phyloP scores from a whole-genome alignment of 2,329 filamentous ascomycete genomes.

The Blumeria graminis region DNA sequence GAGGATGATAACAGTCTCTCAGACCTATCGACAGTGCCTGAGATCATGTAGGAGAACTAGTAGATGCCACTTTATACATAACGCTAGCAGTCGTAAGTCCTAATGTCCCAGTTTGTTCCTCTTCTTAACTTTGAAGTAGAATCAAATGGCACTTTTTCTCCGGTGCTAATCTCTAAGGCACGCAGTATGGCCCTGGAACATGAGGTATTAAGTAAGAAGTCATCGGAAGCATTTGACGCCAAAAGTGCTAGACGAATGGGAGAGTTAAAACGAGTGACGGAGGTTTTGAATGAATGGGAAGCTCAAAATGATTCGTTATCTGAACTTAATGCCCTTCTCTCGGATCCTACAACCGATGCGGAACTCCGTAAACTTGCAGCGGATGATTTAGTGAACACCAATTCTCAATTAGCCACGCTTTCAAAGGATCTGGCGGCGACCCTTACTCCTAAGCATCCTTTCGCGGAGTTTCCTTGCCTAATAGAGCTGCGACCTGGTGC shows the following conservation, averaged over 20 bases:
- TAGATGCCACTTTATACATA: constrained; percentile 15
- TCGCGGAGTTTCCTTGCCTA: constrained; percentile 70
- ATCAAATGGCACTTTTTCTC: constrained; percentile 18
- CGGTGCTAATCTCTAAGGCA: constrained; percentile 34
- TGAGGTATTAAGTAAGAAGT: constrained; percentile 24
- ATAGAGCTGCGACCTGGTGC: constrained; percentile 82
- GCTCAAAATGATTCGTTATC: constrained; percentile 24
- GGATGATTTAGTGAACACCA: constrained; percentile 56
- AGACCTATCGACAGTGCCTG: constrained; percentile 28
- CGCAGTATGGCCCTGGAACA: constrained; percentile 32
- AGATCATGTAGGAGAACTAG: constrained; percentile 12
- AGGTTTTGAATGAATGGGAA: constrained; percentile 34
- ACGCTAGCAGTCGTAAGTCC: constrained; percentile 22
- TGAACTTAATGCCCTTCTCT: constrained; percentile 28
- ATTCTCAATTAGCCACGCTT: constrained; percentile 34
- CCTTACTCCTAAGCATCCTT: constrained; percentile 71
- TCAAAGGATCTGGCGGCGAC: constrained; percentile 46
- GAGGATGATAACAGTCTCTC: constrained; percentile 7
- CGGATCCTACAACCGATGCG: constrained; percentile 21
- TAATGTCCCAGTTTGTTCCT: constrained; percentile 2
- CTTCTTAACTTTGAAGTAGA: constrained; percentile 8
- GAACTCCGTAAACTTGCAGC: constrained; percentile 57
- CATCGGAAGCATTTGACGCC: constrained; percentile 30
- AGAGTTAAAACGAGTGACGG: constrained; percentile 32
- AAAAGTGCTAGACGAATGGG: constrained; percentile 33